These are phyloP conservation scores for Colletotrichum abscissum DNA, from an alignment of 2,329 filamentous ascomycete genomes.

Conservation along the genomic window DNA sequence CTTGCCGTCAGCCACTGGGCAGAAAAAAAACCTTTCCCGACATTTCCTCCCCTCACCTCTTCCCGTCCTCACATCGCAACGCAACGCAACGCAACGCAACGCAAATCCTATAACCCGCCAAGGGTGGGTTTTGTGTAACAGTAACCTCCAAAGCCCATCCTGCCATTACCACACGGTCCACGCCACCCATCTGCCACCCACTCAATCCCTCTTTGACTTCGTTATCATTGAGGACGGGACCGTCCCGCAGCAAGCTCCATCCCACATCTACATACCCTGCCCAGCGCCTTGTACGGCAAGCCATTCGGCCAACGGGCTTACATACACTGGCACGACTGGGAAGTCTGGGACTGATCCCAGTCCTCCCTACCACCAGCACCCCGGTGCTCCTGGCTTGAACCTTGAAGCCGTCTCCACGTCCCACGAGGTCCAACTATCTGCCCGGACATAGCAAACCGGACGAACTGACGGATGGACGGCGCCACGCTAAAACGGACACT, in stretches of 20 bases:
- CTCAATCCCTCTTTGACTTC: neutral
- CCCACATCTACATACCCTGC: neutral
- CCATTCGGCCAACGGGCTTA: conserved; percentile 4
- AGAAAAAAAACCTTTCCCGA: neutral
- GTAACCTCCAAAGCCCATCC: neutral
- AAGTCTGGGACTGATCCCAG: neutral
- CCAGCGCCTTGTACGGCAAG: conserved; percentile 12
- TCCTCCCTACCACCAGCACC: neutral
- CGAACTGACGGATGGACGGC: conserved; percentile 11
- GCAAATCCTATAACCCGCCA: neutral
- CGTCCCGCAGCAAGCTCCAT: conserved; percentile 4
- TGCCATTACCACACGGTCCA: neutral
- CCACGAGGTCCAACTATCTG: neutral
- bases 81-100: neutral
- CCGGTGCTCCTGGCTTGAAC: neutral
- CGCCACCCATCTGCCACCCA: neutral
- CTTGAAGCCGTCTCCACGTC: neutral
- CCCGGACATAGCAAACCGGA: neutral
- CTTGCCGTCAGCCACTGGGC: conserved; percentile 7
- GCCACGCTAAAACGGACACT: neutral
- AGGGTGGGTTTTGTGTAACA: neutral
- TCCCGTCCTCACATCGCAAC: neutral
- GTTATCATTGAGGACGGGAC: neutral
- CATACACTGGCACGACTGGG: neutral
- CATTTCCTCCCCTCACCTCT: neutral